Conservation (phyloP, 768 basidiomycete genomes). For the Amanita pallidorosea region DNA sequence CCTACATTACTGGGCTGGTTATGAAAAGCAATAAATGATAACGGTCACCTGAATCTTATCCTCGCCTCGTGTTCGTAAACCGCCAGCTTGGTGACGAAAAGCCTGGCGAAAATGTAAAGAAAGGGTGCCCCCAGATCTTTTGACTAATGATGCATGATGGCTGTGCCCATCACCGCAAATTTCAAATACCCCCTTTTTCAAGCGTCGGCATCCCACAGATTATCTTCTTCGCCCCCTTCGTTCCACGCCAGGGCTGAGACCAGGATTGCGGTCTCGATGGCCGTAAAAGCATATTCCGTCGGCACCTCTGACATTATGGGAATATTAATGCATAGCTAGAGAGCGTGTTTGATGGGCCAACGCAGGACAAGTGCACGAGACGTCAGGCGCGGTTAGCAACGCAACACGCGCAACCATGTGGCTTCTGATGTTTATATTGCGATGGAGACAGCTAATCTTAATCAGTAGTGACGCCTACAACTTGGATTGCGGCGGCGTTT, state of each 20-base stretch:
- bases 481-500: neutral
- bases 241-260: neutral
- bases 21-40: too few relatives aligned
- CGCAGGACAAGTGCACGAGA: neutral
- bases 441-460: neutral
- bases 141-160: neutral
- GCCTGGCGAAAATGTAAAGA: neutral
- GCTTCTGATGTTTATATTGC: neutral
- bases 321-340: neutral
- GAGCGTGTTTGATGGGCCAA: neutral
- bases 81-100: neutral
- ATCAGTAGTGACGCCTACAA: neutral
- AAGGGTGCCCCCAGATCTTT: neutral
- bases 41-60: neutral
- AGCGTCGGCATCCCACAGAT: neutral
- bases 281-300: neutral
- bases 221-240: neutral
- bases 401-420: neutral
- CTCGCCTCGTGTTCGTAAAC: neutral
- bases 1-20: neutral
- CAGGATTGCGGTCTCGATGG: neutral
- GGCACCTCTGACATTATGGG: neutral
- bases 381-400: neutral
- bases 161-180: neutral
- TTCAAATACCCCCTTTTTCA: slow-evolving; percentile 1